Conservation (phyloP, 1,284 basidiomycete genomes). For the Athelia psychrophila region DNA sequence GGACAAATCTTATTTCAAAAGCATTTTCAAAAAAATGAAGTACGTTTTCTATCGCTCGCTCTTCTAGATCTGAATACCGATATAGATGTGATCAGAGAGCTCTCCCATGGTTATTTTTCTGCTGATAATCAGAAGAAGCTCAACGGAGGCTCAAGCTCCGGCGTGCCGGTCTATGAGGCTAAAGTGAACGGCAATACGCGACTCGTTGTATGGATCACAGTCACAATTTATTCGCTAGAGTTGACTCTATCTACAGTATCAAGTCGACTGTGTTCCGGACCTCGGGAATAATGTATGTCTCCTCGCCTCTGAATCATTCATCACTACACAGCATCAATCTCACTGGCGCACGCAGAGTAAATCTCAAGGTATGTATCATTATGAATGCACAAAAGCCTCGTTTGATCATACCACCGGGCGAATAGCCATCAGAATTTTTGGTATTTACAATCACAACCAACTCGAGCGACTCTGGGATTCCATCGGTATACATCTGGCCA, state of each 20-base stretch:
- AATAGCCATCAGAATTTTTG: constrained; percentile 59
- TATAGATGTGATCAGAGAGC: constrained; percentile 45
- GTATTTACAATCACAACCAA: constrained; percentile 61
- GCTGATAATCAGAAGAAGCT: constrained; percentile 65
- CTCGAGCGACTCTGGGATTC: constrained; percentile 58
- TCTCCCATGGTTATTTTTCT: constrained; percentile 67
- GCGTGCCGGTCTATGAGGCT: constrained; percentile 63
- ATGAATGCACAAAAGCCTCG: background rate
- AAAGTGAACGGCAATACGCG: constrained; percentile 63
- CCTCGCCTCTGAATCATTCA: no score
- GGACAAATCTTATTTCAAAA: constrained; percentile 41
- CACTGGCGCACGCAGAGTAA: constrained; percentile 30
- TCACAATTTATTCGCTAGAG: background rate
- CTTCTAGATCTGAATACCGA: no score
- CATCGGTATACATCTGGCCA: constrained; percentile 46
- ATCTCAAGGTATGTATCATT: constrained; percentile 43
- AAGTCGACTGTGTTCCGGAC: constrained; percentile 57
- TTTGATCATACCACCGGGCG: background rate
- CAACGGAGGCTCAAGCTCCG: constrained; percentile 38
- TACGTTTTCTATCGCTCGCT: constrained; percentile 18
- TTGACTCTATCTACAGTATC: constrained; percentile 42
- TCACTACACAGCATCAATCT: background rate
- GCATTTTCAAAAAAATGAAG: constrained; percentile 60
- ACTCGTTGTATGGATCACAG: constrained; percentile 45
- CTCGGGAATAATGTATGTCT: constrained; percentile 49